Conservation (phyloP, 73 alveolate genomes). For the Stentor roeselii region DNA sequence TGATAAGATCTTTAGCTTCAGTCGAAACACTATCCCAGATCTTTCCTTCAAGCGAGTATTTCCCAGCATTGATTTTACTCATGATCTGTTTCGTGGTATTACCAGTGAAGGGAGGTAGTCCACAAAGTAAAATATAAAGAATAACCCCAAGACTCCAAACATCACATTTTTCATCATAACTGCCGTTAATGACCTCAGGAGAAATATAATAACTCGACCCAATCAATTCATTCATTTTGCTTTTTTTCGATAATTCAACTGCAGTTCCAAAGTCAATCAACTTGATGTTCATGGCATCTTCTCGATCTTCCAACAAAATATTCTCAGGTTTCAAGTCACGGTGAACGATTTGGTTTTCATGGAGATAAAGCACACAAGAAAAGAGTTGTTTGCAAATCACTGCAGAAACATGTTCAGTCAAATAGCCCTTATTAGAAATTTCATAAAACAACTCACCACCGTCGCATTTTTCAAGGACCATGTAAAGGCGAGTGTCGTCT, state of each 20-base stretch:
- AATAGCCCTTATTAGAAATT: too few species aligned
- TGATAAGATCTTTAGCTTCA: constrained; percentile 26
- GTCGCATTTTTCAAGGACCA: neutral
- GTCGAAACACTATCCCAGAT: constrained; percentile 32
- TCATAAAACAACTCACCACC: neutral
- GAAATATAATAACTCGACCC: too few species aligned
- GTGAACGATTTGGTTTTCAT: constrained; percentile 46
- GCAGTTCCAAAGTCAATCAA: constrained; percentile 59
- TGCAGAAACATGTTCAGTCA: neutral
- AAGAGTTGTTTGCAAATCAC: constrained; percentile 26
- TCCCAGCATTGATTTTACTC: too few species aligned
- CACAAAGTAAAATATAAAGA: too few species aligned
- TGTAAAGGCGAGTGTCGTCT: neutral
- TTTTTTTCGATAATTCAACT: neutral
- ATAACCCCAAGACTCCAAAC: too few species aligned
- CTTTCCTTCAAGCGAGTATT: constrained; percentile 28
- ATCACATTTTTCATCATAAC: too few species aligned
- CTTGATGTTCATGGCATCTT: constrained; percentile 37
- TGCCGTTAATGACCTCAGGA: too few species aligned
- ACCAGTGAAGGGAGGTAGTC: too few species aligned
- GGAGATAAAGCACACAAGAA: constrained; percentile 40
- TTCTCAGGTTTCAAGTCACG: constrained; percentile 59
- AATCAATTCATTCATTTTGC: neutral
- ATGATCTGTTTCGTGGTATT: too few species aligned
- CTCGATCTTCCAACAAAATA: constrained; percentile 35